phyloP scores from a whole-genome alignment of 129 eudicot species.

The Mikania micrantha region DNA sequence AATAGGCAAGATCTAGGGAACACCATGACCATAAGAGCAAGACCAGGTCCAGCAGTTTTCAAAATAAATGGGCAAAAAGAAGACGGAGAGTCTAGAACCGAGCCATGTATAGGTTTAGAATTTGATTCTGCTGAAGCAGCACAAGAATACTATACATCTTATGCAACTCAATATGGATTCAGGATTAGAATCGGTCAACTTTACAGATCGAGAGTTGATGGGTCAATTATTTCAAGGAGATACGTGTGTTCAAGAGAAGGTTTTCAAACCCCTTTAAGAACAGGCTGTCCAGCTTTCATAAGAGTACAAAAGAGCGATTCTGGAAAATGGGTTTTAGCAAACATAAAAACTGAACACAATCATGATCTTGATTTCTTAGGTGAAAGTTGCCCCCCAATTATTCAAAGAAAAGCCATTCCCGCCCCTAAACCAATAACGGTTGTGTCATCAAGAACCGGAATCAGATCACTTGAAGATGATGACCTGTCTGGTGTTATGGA shows the following conservation, averaged over 20 bases:
- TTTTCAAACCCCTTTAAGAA: constrained; percentile 65
- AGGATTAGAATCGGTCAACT: constrained; percentile 71
- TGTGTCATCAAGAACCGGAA: constrained; percentile 58
- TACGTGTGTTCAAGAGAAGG: constrained; percentile 85
- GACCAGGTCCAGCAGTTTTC: constrained; percentile 33
- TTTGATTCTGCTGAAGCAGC: constrained; percentile 79
- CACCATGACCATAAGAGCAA: constrained; percentile 53
- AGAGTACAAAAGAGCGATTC: constrained; percentile 67
- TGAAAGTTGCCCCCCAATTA: constrained; percentile 39
- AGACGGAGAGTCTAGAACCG: constrained; percentile 52
- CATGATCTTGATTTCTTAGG: constrained; percentile 65
- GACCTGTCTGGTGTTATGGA: constrained; percentile 52
- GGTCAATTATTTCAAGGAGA: constrained; percentile 68
- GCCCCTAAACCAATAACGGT: constrained; percentile 36
- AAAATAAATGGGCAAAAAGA: constrained; percentile 34
- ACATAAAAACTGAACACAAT: constrained; percentile 70
- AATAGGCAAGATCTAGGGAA: constrained; percentile 52
- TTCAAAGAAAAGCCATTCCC: constrained; percentile 50
- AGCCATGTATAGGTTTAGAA: constrained; percentile 66
- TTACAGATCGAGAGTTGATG: constrained; percentile 69
- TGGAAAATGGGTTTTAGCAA: constrained; percentile 81
- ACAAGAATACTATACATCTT: constrained; percentile 54
- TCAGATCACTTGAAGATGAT: constrained; percentile 71
- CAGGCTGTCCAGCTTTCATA: constrained; percentile 84
- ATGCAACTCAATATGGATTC: constrained; percentile 68